phyloP scores from a whole-genome alignment of 352 stramenopile genomes.

The Bremia lactucae region DNA sequence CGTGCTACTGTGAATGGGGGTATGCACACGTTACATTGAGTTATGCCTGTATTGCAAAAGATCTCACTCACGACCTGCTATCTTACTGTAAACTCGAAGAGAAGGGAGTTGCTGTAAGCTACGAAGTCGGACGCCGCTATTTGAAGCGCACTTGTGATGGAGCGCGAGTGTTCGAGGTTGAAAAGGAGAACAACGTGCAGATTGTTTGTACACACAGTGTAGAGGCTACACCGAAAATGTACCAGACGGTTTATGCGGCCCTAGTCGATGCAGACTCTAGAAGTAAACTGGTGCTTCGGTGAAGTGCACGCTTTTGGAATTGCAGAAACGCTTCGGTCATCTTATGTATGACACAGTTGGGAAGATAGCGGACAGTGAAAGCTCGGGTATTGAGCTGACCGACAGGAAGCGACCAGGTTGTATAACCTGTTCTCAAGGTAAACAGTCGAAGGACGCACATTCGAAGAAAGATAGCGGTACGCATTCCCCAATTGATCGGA shows the following conservation, averaged over 20 bases:
- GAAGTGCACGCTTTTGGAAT: slow-evolving; percentile 1
- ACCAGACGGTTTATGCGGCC: neutral
- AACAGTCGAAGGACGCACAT: neutral
- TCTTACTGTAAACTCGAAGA: no score
- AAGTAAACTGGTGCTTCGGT: neutral
- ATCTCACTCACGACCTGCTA: neutral
- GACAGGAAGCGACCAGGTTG: no score
- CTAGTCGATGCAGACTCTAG: neutral
- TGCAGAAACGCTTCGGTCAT: slow-evolving; percentile 1
- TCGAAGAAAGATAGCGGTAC: slow-evolving; percentile 1
- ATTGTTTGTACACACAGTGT: no score
- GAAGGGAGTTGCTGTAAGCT: neutral
- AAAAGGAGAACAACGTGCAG: neutral
- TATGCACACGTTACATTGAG: neutral
- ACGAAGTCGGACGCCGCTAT: no score
- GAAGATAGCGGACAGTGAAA: no score
- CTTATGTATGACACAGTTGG: slow-evolving; percentile 1
- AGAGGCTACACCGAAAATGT: neutral
- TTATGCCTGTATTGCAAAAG: neutral
- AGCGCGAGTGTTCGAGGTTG: neutral
- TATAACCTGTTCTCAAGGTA: slow-evolving; percentile 3
- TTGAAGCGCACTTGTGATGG: neutral
- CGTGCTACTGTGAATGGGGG: neutral
- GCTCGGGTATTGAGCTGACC: neutral
- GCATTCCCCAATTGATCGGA: slow-evolving; percentile 5